phyloP scores from a whole-genome alignment of 495 filamentous ascomycete genomes.

The Chaetomidium leptoderma region DNA sequence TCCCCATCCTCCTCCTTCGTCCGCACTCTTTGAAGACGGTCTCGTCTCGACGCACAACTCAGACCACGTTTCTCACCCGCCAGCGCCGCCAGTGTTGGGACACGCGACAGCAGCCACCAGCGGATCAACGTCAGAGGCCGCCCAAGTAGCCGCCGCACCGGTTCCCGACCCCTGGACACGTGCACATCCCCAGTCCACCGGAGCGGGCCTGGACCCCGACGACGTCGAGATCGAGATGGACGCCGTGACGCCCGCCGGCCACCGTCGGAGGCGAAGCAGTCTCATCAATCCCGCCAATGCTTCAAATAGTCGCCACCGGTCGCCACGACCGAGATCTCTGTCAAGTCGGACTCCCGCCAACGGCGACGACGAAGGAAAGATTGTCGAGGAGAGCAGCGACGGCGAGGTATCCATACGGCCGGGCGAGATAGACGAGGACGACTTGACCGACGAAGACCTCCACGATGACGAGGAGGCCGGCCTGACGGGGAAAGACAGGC shows the following conservation, averaged over 20 bases:
- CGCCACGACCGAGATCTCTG: slow-evolving; percentile 46
- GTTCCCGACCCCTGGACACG: slow-evolving; percentile 1
- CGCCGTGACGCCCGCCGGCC: slow-evolving; percentile 40
- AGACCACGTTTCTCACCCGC: not conserved
- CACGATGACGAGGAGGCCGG: slow-evolving; percentile 89
- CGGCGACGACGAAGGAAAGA: slow-evolving; percentile 38
- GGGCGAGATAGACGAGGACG: slow-evolving; percentile 27
- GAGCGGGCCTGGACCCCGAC: slow-evolving; percentile 19
- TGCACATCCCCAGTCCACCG: slow-evolving; percentile 1
- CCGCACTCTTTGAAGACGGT: not conserved
- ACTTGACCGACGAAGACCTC: slow-evolving; percentile 61
- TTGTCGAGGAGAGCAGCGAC: slow-evolving; percentile 37
- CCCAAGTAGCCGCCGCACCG: slow-evolving; percentile 5
- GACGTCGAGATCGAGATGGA: slow-evolving; percentile 53
- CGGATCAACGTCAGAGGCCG: not conserved
- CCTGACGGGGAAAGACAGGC: slow-evolving; percentile 66
- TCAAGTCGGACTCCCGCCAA: slow-evolving; percentile 18
- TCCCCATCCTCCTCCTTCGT: slow-evolving; percentile 3
- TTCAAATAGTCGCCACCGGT: slow-evolving; percentile 39
- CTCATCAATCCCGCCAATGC: slow-evolving; percentile 44
- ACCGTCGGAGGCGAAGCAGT: slow-evolving; percentile 59
- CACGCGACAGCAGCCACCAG: slow-evolving; percentile 15
- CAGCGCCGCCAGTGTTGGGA: not conserved
- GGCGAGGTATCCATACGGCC: slow-evolving; percentile 23
- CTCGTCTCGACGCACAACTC: not conserved